Conservation (phyloP, 768 basidiomycete genomes). For the Kwoniella sp. region DNA sequence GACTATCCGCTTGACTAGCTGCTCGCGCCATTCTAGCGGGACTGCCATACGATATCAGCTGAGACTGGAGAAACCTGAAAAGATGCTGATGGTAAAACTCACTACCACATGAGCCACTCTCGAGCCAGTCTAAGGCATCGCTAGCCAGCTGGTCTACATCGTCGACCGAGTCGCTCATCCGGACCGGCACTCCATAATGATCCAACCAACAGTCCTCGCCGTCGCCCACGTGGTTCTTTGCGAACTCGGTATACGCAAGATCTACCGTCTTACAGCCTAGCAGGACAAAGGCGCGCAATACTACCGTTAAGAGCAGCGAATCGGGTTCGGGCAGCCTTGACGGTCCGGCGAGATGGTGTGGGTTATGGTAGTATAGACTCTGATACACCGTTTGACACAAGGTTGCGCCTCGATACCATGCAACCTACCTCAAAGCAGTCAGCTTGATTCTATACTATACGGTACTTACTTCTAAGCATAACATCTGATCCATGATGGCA, state of each 20-base stretch:
- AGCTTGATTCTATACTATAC: neutral
- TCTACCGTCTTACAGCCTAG: conserved; percentile 80
- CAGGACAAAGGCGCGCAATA: conserved; percentile 69
- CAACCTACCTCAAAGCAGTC: conserved; percentile 63
- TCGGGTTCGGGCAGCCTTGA: conserved; percentile 58
- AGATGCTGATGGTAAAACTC: conserved; percentile 10
- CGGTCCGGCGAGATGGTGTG: conserved; percentile 58
- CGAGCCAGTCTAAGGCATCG: conserved; percentile 67
- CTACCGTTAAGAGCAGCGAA: conserved; percentile 66
- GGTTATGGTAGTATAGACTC: conserved; percentile 68
- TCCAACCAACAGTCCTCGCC: conserved; percentile 71
- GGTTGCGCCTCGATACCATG: conserved; percentile 81
- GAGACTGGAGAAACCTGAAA: neutral
- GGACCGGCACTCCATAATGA: conserved; percentile 76
- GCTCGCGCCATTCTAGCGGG: conserved; percentile 27
- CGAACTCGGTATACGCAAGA: conserved; percentile 76
- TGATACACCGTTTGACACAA: conserved; percentile 87
- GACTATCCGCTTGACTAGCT: conserved; percentile 32
- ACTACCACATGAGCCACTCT: conserved; percentile 33
- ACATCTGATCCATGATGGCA: conserved; percentile 78
- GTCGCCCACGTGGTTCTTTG: conserved; percentile 74
- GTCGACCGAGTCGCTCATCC: conserved; percentile 66
- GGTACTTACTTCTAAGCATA: conserved; percentile 71
- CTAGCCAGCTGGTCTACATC: conserved; percentile 65
- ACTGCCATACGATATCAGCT: conserved; percentile 10